A percentile compares a stretch with the other conserved stretches of the same genome.
phyloP scores from a whole-genome alignment of 148 eudicot species.

The Rhododendron ovatum region DNA sequence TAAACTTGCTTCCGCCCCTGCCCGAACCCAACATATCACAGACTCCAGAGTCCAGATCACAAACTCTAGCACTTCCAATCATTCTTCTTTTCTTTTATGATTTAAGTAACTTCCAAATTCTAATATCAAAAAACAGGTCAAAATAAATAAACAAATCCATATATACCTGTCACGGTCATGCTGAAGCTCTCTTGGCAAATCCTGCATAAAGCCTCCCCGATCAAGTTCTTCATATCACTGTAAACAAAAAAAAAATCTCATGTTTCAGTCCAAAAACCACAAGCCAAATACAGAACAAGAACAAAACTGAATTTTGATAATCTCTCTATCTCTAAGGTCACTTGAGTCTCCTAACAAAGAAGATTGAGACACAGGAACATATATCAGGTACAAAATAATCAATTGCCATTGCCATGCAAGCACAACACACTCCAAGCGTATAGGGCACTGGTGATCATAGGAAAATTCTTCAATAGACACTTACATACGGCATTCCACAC shows the following conservation, averaged over 20 bases:
- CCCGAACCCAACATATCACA: neutral
- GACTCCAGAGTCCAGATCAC: neutral
- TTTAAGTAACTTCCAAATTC: neutral
- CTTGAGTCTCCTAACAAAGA: neutral
- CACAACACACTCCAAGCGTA: neutral
- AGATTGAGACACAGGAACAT: neutral
- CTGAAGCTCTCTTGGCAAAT: slow-evolving; percentile 83
- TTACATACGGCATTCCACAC: slow-evolving; percentile 90
- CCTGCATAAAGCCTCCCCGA: slow-evolving; percentile 70
- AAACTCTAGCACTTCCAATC: neutral
- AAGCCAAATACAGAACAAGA: neutral
- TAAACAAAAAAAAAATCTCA: neutral
- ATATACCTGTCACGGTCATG: slow-evolving; percentile 52
- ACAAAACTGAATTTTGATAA: neutral
- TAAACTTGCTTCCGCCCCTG: neutral
- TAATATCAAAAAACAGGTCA: neutral
- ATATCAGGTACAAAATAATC: neutral
- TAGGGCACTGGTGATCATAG: too few relatives aligned
- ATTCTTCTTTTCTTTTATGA: neutral
- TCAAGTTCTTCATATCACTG: slow-evolving; percentile 78
- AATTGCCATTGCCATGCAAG: neutral
- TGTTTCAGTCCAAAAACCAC: neutral
- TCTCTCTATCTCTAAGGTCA: neutral
- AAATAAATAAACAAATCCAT: neutral
- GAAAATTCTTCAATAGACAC: slow-evolving; percentile 15